Evolutionary conservation across 75 land plant genomes (phyloP), one percentile per base, ranked within the genome.

Genomic region (Picea glauca): DNA sequence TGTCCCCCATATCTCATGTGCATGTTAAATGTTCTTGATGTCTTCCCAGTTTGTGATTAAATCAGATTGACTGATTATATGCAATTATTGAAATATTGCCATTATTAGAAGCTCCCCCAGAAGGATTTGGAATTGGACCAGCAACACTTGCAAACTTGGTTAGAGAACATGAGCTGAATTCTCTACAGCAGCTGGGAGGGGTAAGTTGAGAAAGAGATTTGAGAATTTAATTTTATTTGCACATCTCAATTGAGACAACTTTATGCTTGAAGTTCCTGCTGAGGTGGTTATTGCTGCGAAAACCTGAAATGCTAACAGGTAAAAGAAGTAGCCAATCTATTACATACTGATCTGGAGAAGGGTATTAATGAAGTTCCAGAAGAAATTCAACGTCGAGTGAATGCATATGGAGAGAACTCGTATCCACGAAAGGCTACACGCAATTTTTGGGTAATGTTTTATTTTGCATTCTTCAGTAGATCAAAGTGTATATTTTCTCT

Each of bases 371-470:
- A 86, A n/a, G 87, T 84, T 83, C 87, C 87, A 30, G 79, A 72
- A 57, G 90, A 88, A 46, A 57, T 90, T 43, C 72, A 74, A 20
- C 62, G 77, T 17, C 72, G 96, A 17, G 87, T 79, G 81, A 83
- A 80, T 62, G 84, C 79, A 35, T 96, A 84, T 85, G 98, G 99
- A 18, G 79, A 87, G 58, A 96, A 96, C 78, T 89, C 85, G 0
- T 94, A 94, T 87, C 98, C 99, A 14, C 66, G 58, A 38, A 92
- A 90, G 60, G 83, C 90, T 79, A 85, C 88, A 60, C 72, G 88
- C 33, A 92, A 82, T 75, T 88, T 90, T 76, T 86, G 58, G 80
- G 94, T 92, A 75, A 75, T 13, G 2, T 75, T 76, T 68, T n/a
- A 21, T 33, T 62, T 77, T 17, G 1, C 33, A 1, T 77, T 13